Conservation (phyloP, 148 eudicot genomes). For the Rhododendron mucronatum region DNA sequence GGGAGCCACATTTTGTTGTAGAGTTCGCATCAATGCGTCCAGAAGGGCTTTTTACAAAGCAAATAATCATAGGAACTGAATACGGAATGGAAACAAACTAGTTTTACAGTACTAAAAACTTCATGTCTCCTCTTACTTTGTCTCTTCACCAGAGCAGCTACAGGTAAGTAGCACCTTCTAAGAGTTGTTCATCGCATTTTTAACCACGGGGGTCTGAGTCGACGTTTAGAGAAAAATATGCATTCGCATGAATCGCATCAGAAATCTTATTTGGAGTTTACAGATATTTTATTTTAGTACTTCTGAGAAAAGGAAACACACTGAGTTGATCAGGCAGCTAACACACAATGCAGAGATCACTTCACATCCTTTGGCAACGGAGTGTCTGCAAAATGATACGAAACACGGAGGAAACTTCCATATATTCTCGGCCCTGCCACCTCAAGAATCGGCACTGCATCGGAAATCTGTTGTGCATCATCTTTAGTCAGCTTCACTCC, state of each 20-base stretch:
- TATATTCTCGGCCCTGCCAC: slow-evolving; percentile 1
- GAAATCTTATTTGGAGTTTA: not conserved
- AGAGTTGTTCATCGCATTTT: not conserved
- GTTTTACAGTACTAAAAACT: not conserved
- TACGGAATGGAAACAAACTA: not conserved
- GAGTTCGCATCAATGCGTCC: not conserved
- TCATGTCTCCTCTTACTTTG: not conserved
- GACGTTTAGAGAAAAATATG: not conserved
- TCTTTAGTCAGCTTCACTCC: slow-evolving; percentile 19
- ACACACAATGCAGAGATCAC: not conserved
- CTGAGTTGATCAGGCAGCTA: not conserved
- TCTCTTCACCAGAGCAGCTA: not conserved
- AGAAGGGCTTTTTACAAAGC: not conserved
- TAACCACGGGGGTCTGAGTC: not conserved
- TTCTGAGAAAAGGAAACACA: not conserved
- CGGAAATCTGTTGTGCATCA: slow-evolving; percentile 8
- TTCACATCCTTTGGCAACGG: not conserved
- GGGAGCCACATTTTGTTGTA: not conserved
- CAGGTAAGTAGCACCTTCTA: not conserved
- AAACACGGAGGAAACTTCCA: not conserved
- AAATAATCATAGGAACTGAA: not conserved
- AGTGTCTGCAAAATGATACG: not conserved
- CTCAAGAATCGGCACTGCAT: slow-evolving; percentile 8
- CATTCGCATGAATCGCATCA: not conserved
- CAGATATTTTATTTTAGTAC: not conserved